Percentiles rank a stretch among this genome's conserved stretches.
phyloP scores from a whole-genome alignment of 2,329 filamentous ascomycete species.

The Calonectria naviculata region DNA sequence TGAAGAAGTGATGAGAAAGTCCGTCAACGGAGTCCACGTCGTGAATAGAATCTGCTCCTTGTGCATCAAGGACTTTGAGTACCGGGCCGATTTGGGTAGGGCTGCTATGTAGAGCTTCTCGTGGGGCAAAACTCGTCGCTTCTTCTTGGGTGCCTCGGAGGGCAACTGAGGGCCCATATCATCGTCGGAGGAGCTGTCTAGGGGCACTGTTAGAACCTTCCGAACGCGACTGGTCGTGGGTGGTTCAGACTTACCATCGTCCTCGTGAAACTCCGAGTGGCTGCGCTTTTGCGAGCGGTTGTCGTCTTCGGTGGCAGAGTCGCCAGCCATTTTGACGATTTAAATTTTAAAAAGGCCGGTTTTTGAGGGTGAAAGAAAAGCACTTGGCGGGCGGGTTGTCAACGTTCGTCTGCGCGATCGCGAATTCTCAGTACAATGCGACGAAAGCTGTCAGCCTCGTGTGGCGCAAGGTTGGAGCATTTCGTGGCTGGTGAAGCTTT shows the following conservation, averaged over 20 bases:
- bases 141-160: conserved; percentile 86
- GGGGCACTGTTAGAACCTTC: conserved; percentile 22
- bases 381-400: neutral
- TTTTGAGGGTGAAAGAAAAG: neutral
- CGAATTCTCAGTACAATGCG: neutral
- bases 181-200: conserved; percentile 83
- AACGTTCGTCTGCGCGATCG: neutral
- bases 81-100: conserved; percentile 82
- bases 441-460: conserved; percentile 34
- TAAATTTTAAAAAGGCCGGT: neutral
- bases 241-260: conserved; percentile 54
- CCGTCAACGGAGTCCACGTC: conserved; percentile 89
- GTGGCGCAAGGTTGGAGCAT: conserved; percentile 31
- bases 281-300: conserved; percentile 58
- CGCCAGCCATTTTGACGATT: conserved; percentile 38
- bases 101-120: conserved; percentile 96
- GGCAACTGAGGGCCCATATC: conserved; percentile 95
- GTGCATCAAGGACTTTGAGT: conserved; percentile 98
- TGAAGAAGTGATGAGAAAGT: conserved; percentile 95
- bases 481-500: conserved; percentile 28
- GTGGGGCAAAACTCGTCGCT: conserved; percentile 88
- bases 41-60: conserved; percentile 92
- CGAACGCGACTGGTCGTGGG: neutral
- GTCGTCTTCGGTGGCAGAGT: conserved; percentile 45
- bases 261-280: conserved; percentile 65